Base-by-base conservation (phyloP, 1,139 yeast genomes). In the Spencermartinsiella ligniputridi region DNA sequence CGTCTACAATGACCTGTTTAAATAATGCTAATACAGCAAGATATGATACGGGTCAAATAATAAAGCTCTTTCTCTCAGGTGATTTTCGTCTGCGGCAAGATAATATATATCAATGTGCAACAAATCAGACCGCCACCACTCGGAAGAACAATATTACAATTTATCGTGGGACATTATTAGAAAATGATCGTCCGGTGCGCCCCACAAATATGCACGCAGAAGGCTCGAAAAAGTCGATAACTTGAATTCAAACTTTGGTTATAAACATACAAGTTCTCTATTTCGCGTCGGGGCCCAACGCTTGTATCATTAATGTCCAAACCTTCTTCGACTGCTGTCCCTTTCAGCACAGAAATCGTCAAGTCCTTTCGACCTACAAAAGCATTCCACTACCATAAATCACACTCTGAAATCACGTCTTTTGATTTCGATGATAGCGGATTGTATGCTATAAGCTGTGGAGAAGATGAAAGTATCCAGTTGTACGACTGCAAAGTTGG, bases 341-440 rank as follows among this genome's bases (percentile, higher is more conserved):
- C 57, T 2, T 49, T 80, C 42, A 67, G 71, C 12, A 70, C 68
- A 38, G 70, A 69, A 30, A 63, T 71, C n/a, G 61, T 83, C 42
- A 57, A 67, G 33, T 60, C 76, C 27, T 72, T 83, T 57, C 64
- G 67, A 50, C 87, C 81, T 37, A 68, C 75, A 33, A 88, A 83
- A 59, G 66, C 76, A 17, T 76, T 86, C 50, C 68, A 74, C 42
- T 73, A 76, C 54, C 85, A 81, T 54, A 72, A 76, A 45, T 71
- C 46, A 5, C 39, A 44, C 13, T 46, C 82, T 5, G 75, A 76
- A 13, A 76, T 89, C 11, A 87, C 96, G 3, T 85, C 96, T 18
- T 64, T 92, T 21, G 90, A 85, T 58, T 92, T 81, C 60, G 96
- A 89, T 61, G 94, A 84, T 54, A 72, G 85, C 5, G 98, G 98